A percentile compares a stretch with the other conserved stretches of the same genome.
phyloP scores from a whole-genome alignment of 2,329 filamentous ascomycete genomes.

The Paramyrothecium roridum region DNA sequence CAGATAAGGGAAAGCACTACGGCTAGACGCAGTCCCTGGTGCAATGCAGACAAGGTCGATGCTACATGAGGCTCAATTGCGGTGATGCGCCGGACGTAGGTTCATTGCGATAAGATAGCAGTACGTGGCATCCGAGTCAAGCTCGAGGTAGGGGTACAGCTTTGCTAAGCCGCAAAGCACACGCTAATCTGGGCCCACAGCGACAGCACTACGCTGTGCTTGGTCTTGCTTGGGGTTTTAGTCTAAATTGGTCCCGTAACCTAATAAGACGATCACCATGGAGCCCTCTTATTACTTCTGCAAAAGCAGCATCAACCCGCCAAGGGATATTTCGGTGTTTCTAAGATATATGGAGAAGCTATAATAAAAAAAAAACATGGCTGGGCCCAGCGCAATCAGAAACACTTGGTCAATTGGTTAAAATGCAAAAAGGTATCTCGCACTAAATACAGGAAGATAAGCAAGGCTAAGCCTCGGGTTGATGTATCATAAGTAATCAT shows the following conservation, averaged over 20 bases:
- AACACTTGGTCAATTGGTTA: no score
- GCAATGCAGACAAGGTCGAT: background rate
- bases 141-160: background rate
- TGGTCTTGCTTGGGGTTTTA: no score
- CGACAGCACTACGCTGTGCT: no score
- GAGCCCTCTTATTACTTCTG: no score
- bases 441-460: background rate
- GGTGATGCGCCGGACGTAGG: background rate
- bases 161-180: background rate
- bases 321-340: no score
- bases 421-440: background rate
- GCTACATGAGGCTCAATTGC: background rate
- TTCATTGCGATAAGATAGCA: background rate
- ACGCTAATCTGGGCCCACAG: no score
- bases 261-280: no score
- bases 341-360: no score
- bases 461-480: background rate
- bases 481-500: background rate
- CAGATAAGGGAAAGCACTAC: background rate
- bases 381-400: no score
- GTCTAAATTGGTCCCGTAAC: no score
- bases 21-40: background rate
- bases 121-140: background rate
- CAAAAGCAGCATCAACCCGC: no score
- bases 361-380: no score